phyloP scores from a whole-genome alignment of 2,329 filamentous ascomycete species.

The Cordyceps sp. region DNA sequence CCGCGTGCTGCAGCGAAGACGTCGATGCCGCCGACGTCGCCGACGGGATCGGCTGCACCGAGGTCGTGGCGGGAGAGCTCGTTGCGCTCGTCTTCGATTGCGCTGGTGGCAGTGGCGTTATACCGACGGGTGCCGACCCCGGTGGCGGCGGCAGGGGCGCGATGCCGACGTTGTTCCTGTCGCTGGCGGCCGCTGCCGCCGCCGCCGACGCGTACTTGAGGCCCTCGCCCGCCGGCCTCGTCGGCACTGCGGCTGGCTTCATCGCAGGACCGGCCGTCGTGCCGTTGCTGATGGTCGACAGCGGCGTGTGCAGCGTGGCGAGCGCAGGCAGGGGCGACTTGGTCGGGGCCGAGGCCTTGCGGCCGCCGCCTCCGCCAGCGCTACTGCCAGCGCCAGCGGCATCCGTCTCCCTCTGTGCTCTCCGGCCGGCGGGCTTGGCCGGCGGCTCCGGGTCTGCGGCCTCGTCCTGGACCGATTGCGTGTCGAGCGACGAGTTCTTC shows the following conservation, averaged over 20 bases:
- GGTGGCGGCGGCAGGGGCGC: slow-evolving; percentile 85
- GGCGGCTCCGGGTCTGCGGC: slow-evolving; percentile 33
- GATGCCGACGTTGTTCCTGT: slow-evolving; percentile 79
- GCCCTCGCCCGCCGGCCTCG: slow-evolving; percentile 71
- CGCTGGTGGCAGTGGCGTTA: slow-evolving; percentile 30
- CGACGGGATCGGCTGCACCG: slow-evolving; percentile 26
- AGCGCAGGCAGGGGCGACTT: slow-evolving; percentile 90
- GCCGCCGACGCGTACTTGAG: slow-evolving; percentile 95
- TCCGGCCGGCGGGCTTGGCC: slow-evolving; percentile 27
- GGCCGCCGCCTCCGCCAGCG: slow-evolving; percentile 27
- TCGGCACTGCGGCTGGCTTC: slow-evolving; percentile 84
- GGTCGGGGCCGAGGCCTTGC: slow-evolving; percentile 74
- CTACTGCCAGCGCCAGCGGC: slow-evolving; percentile 12
- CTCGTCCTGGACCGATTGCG: slow-evolving; percentile 83
- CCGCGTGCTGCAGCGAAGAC: slow-evolving; percentile 11
- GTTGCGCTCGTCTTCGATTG: slow-evolving; percentile 38
- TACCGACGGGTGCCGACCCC: slow-evolving; percentile 29
- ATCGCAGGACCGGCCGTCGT: slow-evolving; percentile 43
- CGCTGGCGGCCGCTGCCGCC: slow-evolving; percentile 78
- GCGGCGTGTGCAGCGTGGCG: slow-evolving; percentile 69
- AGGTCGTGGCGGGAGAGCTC: slow-evolving; percentile 33
- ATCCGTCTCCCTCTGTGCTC: slow-evolving; percentile 43
- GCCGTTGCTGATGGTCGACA: slow-evolving; percentile 44
- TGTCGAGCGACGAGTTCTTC: slow-evolving; percentile 84
- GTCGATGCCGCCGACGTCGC: slow-evolving; percentile 4